Percentiles rank a stretch among this genome's conserved stretches.
Evolutionary conservation across 106 monocot species (phyloP).

Genomic region (Apostasia shenzhenica): DNA sequence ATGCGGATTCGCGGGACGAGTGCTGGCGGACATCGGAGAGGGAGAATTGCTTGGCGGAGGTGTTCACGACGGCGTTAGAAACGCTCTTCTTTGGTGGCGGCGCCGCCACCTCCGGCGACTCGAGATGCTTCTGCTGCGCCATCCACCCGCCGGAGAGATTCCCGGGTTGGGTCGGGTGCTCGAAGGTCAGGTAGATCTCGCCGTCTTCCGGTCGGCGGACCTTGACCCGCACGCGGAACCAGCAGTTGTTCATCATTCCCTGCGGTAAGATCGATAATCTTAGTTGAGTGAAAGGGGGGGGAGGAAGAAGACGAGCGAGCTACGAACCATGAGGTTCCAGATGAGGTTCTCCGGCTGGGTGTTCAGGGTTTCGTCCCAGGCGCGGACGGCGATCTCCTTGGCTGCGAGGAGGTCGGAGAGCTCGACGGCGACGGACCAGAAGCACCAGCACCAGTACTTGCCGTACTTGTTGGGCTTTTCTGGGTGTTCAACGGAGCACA

Average conservation of each 20-base stretch:
- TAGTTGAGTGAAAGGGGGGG: neutral
- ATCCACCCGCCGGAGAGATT: constrained; percentile 90
- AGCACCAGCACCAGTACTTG: constrained; percentile 99
- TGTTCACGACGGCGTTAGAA: constrained; percentile 68
- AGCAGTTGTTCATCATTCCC: constrained; percentile 99
- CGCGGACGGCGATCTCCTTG: constrained; percentile 81
- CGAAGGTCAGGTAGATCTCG: constrained; percentile 67
- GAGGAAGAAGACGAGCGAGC: neutral
- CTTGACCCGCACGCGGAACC: constrained; percentile 71
- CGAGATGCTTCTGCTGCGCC: constrained; percentile 54
- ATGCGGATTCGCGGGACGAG: constrained; percentile 52
- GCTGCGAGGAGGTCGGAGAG: constrained; percentile 53
- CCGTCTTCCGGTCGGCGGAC: constrained; percentile 53
- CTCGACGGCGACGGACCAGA: constrained; percentile 81
- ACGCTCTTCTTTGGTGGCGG: constrained; percentile 47
- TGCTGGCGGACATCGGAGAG: constrained; percentile 64
- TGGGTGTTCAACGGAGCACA: constrained; percentile 55
- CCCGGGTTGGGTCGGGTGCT: constrained; percentile 90
- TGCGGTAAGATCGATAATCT: constrained; percentile 11
- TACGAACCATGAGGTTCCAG: constrained; percentile 86
- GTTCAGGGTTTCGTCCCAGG: constrained; percentile 89
- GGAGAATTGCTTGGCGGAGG: constrained; percentile 26
- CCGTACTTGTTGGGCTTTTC: constrained; percentile 91
- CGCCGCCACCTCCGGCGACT: constrained; percentile 17
- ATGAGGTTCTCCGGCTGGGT: constrained; percentile 94